Conservation (phyloP, 306 rosid genomes). For the Cicer pinnatifidum region DNA sequence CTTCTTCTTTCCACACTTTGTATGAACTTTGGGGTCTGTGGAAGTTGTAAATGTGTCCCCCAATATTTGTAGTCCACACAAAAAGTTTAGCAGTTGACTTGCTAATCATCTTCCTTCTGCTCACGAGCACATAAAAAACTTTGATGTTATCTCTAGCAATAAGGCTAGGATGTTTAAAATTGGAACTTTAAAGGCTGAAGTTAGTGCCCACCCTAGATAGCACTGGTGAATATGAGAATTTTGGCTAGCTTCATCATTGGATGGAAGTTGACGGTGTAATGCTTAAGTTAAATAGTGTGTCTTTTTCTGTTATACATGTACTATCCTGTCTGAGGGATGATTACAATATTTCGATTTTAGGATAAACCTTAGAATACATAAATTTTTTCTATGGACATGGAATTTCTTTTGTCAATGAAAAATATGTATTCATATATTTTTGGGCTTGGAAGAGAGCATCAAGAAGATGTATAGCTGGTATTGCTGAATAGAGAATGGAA, state of each 20-base stretch:
- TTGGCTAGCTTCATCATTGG: conserved; percentile 27
- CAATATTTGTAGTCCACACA: background rate
- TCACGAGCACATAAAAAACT: conserved; percentile 1
- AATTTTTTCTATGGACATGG: conserved; percentile 7
- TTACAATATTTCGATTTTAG: conserved; percentile 31
- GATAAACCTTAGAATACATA: background rate
- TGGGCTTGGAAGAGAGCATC: conserved; percentile 24
- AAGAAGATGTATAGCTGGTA: conserved; percentile 3
- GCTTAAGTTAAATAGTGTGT: background rate
- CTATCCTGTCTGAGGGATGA: conserved; percentile 7
- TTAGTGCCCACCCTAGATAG: conserved; percentile 15
- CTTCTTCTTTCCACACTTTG: background rate
- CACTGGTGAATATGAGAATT: background rate
- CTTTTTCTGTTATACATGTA: background rate
- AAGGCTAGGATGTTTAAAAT: background rate
- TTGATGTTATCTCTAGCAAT: background rate
- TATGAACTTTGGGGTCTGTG: background rate
- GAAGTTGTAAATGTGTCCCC: conserved; percentile 8
- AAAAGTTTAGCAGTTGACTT: conserved; percentile 1
- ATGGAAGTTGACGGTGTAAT: background rate
- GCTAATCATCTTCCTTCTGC: conserved; percentile 6
- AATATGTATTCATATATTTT: background rate
- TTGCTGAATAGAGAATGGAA: conserved; percentile 20
- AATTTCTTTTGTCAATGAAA: background rate
- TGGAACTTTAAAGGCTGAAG: conserved; percentile 8